phyloP scores from a whole-genome alignment of 1,139 yeast species.

The Diutina ranongensis region DNA sequence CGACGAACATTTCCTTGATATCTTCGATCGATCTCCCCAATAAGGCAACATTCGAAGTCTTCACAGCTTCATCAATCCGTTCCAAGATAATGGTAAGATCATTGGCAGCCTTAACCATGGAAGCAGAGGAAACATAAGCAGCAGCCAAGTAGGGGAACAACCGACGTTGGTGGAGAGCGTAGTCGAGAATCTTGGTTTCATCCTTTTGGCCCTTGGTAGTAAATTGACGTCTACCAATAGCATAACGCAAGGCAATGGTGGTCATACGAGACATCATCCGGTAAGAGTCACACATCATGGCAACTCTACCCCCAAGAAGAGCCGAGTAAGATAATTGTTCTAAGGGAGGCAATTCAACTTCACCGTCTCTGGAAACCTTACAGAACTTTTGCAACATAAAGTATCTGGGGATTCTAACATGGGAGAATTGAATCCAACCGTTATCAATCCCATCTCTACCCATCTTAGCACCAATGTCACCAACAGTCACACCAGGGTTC shows the following conservation, averaged over 20 bases:
- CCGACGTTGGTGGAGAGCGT: conserved; percentile 6
- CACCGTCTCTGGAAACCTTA: conserved; percentile 29
- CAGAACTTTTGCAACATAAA: conserved; percentile 39
- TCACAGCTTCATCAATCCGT: not conserved
- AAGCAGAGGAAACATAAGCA: not conserved
- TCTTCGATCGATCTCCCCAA: not conserved
- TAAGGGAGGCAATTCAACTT: conserved; percentile 32
- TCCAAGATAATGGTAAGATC: not conserved
- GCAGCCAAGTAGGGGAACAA: conserved; percentile 1
- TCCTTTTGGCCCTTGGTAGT: conserved; percentile 13
- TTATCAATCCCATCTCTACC: conserved; percentile 13
- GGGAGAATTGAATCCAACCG: conserved; percentile 14
- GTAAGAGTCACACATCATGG: conserved; percentile 34
- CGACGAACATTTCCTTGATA: conserved; percentile 5
- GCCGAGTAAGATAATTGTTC: conserved; percentile 38
- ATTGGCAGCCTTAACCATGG: not conserved
- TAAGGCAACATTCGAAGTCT: not conserved
- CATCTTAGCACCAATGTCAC: conserved; percentile 40
- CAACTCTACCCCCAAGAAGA: conserved; percentile 34
- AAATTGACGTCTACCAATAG: conserved; percentile 35
- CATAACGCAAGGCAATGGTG: conserved; percentile 35
- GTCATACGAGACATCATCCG: conserved; percentile 30
- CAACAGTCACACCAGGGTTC: conserved; percentile 32
- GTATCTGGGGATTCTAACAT: conserved; percentile 33
- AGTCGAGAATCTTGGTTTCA: conserved; percentile 2